Evolutionary conservation across 2,329 filamentous ascomycete species (phyloP), one percentile per base, ranked within the genome.

Genomic region (Arthroderma sp.): DNA sequence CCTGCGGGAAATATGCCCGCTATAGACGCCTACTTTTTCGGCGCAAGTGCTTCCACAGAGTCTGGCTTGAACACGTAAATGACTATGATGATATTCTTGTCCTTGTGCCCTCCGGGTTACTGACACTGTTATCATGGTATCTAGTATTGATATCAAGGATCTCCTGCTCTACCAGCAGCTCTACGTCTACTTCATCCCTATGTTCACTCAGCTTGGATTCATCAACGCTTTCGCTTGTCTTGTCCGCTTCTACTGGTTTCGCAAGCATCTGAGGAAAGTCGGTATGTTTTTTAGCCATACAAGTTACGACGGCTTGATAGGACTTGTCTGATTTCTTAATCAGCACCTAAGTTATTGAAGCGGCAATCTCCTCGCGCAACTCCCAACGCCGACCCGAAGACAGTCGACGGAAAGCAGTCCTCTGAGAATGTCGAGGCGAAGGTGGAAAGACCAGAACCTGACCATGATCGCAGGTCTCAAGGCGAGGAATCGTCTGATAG

Each of bases 141-240:
- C 8, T 37, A 75, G 71, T 9, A 53, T 74, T 36, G 71, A 75
- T 51, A 54, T 75, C 40, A 74, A 73, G 39, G 56, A 60, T 1
- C 54, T 75, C 10, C 63, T 64, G 47, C 64, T 60, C 0, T 75
- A 74, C 46, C 73, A 75, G 51, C 73, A 75, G 50, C 49, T 75
- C 3, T 68, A 65, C 42, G 51, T 74, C 33, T 76, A 74, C 51
- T 60, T 74, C 39, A 56, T 71, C 11, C 70, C 72, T 1, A 62
- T 72, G 5, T 46, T 75, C 2, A 66, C 64, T 0, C 73, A 74
- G 45, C 46, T 72, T 10, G 64, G 65, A 1, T 72, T 73, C 50
- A 58, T 75, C 53, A 74, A 74, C 50, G 66, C 69, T 3, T 42
- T 70, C 6, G 68, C 73, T 4, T 68, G 74, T 3, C 52, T 69